Base-by-base conservation (phyloP, 2,329 filamentous ascomycete genomes). In the Colletotrichum euphorbiae region DNA sequence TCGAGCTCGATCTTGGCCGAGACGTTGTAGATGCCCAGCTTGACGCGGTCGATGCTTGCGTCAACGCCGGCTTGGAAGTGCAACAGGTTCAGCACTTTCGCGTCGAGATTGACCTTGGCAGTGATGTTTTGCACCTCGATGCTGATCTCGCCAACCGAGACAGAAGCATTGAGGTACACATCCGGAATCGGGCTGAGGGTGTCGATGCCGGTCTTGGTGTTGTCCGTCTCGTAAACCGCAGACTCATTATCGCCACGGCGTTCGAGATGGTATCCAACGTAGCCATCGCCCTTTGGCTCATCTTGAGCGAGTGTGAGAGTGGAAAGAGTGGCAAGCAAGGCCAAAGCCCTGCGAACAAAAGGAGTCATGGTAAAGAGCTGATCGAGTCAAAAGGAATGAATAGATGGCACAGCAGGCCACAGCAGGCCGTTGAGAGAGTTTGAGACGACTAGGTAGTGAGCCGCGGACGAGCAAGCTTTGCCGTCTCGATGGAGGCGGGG, bases 31-130 rank as follows among this genome's bases (percentile, higher is more conserved):
- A 89, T 89, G 15, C 78, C 78, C 11, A 89, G 80, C 46, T 80
- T 76, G 50, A 90, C 87, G 55, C 84, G 80, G 72, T 88, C 84
- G 77, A 90, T 86, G 57, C 81, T 84, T 3, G 85, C 81, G 73
- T 87, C 85, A 42, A 90, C 87, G 51, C 87, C 88, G 2, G 88
- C 88, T 71, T 84, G 88, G 81, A 90, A 89, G 64, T 83, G 79
- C 50, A 90, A 82, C 50, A 90, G 80, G 69, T 84, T 82, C 45
- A 89, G 80, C 9, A 89, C 86, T 74, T 88, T 83, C 5, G 85
- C 86, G 69, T 88, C 85, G 36, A 89, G 80, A 73, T 88, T 89
- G 75, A 88, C 82, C 73, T 88, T 87, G 59, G 87, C 87, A 1
- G 85, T 87, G 62, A 89, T 80, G 72, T 89, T 89, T 67, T 86